Base-by-base conservation (phyloP, 1,139 yeast species). In the Kodamaea fungicola region DNA sequence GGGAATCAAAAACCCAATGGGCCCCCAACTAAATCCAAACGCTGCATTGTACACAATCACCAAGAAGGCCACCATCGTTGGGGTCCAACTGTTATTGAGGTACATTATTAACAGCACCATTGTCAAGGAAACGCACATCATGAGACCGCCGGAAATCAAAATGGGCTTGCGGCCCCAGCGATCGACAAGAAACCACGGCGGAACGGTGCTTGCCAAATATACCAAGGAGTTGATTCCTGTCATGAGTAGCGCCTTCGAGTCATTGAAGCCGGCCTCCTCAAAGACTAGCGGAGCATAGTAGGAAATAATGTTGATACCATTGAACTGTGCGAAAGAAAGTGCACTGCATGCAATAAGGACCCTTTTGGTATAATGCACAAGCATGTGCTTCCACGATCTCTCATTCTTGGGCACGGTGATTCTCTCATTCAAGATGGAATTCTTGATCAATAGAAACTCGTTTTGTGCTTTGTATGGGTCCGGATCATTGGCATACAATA, bases 371-470 rank as follows among this genome's bases (percentile, higher is more conserved):
- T 71, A 69, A 38, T 60, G 61, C 30, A 52, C 55, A 37, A 72
- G 61, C 65, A 73, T 60, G 45, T 66, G 67, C 30, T 54, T 57
- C 74, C 76, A 73, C n/a, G 69, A 61, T 37, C 78, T 54, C 42
- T 67, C 69, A 30, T 50, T 52, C 36, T 65, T 63, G 2, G 78
- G 76, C 0, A 64, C 62, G n/a, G 55, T 46, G 12, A 59, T 52
- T 33, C 77, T 52, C 45, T 74, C 80, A 40, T 51, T 51, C 27
- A 87, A 53, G 16, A 88, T 90, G n/a, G 84, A 75, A 55, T 85
- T 89, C 56, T 88, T 87, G 51, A 88, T 88, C 48, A 81, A 75
- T 46, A 80, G 80, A 57, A 80, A 88, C 41, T 70, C 74, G 28
- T 70, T 76, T 37, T 78, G 76, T 0, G 95, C 92, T 30, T 62